These are phyloP conservation scores for Jasminum sambac DNA, from an alignment of 257 asterid species.

Conservation along the genomic window DNA sequence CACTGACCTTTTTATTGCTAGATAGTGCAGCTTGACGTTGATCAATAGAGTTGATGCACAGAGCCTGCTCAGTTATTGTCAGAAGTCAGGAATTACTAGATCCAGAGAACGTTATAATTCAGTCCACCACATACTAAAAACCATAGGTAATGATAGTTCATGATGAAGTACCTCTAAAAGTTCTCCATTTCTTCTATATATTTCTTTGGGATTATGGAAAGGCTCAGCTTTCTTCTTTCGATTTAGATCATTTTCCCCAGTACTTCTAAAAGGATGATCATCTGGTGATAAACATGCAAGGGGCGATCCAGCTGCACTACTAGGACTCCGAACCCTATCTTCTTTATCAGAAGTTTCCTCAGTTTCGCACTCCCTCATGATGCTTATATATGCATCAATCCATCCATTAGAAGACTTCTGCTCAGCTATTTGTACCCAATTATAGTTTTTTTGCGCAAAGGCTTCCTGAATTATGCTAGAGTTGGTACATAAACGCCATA, in stretches of 20 bases:
- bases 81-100: conserved; percentile 14
- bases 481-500: conserved; percentile 54
- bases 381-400: conserved; percentile 58
- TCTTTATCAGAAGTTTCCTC: conserved; percentile 67
- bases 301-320: conserved; percentile 77
- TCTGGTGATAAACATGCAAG: conserved; percentile 76
- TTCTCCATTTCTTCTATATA: conserved; percentile 83
- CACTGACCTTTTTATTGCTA: conserved; percentile 81
- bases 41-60: conserved; percentile 80
- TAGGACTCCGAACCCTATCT: conserved; percentile 60
- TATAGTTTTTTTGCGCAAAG: conserved; percentile 49
- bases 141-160: conserved; percentile 17
- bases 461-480: conserved; percentile 49
- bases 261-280: conserved; percentile 80
- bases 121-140: conserved; percentile 8
- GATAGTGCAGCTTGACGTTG: conserved; percentile 86
- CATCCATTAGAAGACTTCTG: conserved; percentile 62
- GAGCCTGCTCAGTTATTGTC: conserved; percentile 56
- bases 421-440: conserved; percentile 55
- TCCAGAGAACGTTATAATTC: not conserved
- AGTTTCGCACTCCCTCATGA: conserved; percentile 63
- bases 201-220: conserved; percentile 68
- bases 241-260: conserved; percentile 46
- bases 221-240: conserved; percentile 56
- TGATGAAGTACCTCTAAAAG: conserved; percentile 72